Conservation (phyloP, 805 yeast species). For the Peterozyma xylosa region DNA sequence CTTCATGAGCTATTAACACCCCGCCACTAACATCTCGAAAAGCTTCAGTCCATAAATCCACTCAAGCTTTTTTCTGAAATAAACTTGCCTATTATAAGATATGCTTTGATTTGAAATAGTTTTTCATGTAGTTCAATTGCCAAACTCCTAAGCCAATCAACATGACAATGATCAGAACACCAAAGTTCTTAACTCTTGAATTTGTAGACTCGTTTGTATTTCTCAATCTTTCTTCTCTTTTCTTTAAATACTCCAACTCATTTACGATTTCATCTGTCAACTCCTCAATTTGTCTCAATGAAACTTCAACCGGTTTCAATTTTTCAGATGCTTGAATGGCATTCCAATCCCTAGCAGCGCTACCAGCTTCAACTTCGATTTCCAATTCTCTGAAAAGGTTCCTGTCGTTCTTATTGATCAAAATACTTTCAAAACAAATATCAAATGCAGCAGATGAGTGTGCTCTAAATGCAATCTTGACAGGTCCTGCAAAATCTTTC, state of each 20-base stretch:
- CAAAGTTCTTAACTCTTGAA: constrained; percentile 84
- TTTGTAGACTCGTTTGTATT: constrained; percentile 97
- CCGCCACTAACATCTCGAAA: too few relatives aligned
- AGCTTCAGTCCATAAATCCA: too few relatives aligned
- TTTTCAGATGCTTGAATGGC: constrained; percentile 88
- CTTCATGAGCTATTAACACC: too few relatives aligned
- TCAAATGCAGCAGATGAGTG: constrained; percentile 81
- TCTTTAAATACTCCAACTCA: constrained; percentile 77
- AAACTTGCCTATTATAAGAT: constrained; percentile 42
- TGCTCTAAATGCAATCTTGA: constrained; percentile 77
- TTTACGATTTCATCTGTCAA: constrained; percentile 71
- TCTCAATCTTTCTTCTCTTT: constrained; percentile 87
- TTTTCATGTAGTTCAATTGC: constrained; percentile 89
- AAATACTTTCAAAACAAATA: constrained; percentile 76
- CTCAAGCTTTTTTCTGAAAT: neutral
- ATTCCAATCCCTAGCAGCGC: constrained; percentile 98
- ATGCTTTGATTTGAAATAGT: constrained; percentile 84
- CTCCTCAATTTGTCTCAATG: constrained; percentile 80
- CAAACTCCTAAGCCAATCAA: constrained; percentile 79
- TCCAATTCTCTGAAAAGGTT: constrained; percentile 65
- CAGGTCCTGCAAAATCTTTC: constrained; percentile 66
- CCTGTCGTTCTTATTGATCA: constrained; percentile 31
- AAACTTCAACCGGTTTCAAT: constrained; percentile 88
- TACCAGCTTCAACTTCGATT: constrained; percentile 89
- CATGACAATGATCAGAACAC: constrained; percentile 58